phyloP scores from a whole-genome alignment of 1,284 basidiomycete genomes.

The Pseudozyma thailandica region DNA sequence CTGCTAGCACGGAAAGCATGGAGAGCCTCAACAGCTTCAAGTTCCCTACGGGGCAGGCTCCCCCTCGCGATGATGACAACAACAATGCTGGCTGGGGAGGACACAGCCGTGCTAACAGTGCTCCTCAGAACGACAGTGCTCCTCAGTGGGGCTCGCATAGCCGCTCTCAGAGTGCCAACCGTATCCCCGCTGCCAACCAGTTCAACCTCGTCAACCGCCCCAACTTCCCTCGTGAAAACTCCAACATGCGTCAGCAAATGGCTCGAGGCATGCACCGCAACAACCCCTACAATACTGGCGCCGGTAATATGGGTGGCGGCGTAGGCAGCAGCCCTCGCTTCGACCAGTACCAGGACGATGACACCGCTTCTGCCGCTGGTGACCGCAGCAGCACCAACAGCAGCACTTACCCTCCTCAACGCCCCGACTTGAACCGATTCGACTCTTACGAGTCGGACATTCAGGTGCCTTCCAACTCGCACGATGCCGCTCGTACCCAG shows the following conservation, averaged over 20 bases:
- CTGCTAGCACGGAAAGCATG: conserved; percentile 11
- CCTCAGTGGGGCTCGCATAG: conserved; percentile 10
- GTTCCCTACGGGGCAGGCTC: conserved; percentile 1
- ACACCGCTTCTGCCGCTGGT: neutral
- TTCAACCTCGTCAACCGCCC: conserved; percentile 43
- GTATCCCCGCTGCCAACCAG: conserved; percentile 21
- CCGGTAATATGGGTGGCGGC: conserved; percentile 17
- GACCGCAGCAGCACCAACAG: conserved; percentile 11
- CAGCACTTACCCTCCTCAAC: conserved; percentile 29
- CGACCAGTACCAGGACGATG: conserved; percentile 17
- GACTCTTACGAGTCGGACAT: conserved; percentile 44
- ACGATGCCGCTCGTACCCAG: conserved; percentile 39
- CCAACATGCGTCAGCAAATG: conserved; percentile 36
- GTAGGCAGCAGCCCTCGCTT: conserved; percentile 35
- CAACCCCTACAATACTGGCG: conserved; percentile 22
- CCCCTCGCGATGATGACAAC: conserved; percentile 10
- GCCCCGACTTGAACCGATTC: conserved; percentile 25
- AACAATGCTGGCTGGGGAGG: conserved; percentile 7
- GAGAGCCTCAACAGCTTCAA: conserved; percentile 16
- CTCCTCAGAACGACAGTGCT: conserved; percentile 1
- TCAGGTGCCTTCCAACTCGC: conserved; percentile 30
- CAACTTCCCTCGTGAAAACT: conserved; percentile 34
- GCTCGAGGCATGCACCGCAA: conserved; percentile 17
- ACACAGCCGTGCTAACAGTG: conserved; percentile 25
- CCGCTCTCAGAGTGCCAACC: conserved; percentile 27